Base-by-base conservation (phyloP, 805 yeast species). In the Candida succiphila region DNA sequence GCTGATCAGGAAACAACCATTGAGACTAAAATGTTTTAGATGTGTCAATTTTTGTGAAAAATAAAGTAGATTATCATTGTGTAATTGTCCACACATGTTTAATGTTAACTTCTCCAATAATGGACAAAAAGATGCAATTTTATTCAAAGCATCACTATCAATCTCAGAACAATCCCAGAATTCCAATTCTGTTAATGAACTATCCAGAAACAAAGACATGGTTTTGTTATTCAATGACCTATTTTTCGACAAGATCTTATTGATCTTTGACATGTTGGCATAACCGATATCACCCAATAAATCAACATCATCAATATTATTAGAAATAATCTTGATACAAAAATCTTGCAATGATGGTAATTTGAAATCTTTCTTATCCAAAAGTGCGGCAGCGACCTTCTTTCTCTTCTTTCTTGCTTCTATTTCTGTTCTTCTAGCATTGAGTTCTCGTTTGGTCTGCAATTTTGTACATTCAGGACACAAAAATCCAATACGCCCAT, bases 151-250 rank as follows among this genome's bases (percentile, higher is more conserved):
- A 39, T 72, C 79, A 27, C 69, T 66, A 17, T 75, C 72, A 14
- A 92, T 65, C 31, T 75, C 76, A 0, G 96, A 86, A 53, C 99
- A 92, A 57, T 92, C 99, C 87, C 95, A 85, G 41, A 92, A 75
- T 40, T 82, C 82, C 20, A 92, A 57, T 4, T 58, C 52, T 35
- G 57, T 69, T 31, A 75, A 51, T 13, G 68, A 64, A 0, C 85
- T 69, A 30, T 75, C 74, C 33, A 92, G 58, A 49, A 92, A 89
- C 31, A 92, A 61, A 30, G 76, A 60, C 51, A 88, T 54, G 0
- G 96, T 87, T 14, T 69, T 60, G 41, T 80, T 76, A 46, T 79
- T 73, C 31, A 92, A 60, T 0, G 92, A 80, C 33, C 99, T 60
- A 56, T 88, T 92, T 37, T 83, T 76, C 17, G 92, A 76, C 21